These are phyloP conservation scores for Alloascoidea hylecoeti DNA, from an alignment of 805 yeast genomes.

Conservation along the genomic window DNA sequence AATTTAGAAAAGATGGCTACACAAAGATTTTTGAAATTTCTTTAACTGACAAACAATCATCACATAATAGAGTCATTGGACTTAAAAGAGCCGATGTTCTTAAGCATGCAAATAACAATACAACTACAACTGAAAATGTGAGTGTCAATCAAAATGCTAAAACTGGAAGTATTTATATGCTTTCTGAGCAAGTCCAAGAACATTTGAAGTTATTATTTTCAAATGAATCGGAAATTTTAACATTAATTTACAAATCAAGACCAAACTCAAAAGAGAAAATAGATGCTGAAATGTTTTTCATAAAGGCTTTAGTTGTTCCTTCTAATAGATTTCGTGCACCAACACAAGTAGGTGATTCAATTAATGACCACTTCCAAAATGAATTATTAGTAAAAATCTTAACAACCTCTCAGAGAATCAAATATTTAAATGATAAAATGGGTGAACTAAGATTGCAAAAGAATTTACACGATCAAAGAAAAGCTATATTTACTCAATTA, in stretches of 20 bases:
- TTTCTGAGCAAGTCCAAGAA: conserved; percentile 79
- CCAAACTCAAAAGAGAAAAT: conserved; percentile 37
- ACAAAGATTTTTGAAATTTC: conserved; percentile 86
- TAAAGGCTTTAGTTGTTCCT: conserved; percentile 83
- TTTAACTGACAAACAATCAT: conserved; percentile 64
- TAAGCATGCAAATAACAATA: conserved; percentile 18
- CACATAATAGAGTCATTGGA: conserved; percentile 78
- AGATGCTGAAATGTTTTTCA: conserved; percentile 75
- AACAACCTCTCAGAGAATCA: conserved; percentile 65
- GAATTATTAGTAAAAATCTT: conserved; percentile 72
- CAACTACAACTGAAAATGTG: conserved; percentile 15
- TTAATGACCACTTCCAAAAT: conserved; percentile 90
- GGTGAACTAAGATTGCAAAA: conserved; percentile 44
- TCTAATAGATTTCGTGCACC: conserved; percentile 95
- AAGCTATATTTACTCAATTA: conserved; percentile 68
- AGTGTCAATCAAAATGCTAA: conserved; percentile 26
- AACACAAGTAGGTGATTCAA: conserved; percentile 91
- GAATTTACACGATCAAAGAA: conserved; percentile 49
- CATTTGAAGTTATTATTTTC: conserved; percentile 63
- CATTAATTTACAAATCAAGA: conserved; percentile 69
- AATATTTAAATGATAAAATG: conserved; percentile 83
- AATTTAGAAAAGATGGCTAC: conserved; percentile 89
- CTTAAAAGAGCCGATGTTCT: conserved; percentile 59
- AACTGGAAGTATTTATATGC: conserved; percentile 70
- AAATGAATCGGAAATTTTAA: conserved; percentile 54